Base-by-base conservation (phyloP, 768 basidiomycete genomes). In the Hortiboletus campestris region DNA sequence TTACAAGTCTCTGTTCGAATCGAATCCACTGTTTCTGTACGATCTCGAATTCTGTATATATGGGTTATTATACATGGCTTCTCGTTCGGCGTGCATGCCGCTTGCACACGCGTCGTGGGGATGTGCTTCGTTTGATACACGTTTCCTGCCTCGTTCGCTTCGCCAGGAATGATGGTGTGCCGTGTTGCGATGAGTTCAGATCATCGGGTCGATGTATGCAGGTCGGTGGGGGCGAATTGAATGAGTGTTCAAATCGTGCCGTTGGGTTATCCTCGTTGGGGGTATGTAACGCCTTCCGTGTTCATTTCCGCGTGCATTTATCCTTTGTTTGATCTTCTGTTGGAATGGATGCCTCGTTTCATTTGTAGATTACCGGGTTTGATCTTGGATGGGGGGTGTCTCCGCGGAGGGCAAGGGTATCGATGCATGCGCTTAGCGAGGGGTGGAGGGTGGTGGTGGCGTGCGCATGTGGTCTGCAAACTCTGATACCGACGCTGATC, bases 371-470 rank as follows among this genome's bases (percentile, higher is more conserved):
- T 85, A 86, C 65, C 75, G 78, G 4, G 63, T 76, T 32, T 77
- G 84, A 44, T 75, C 82, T 2, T 76, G 79, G 20, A 70, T 80
- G 59, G 51, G 62, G 7, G 71, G 69, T 22, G 77, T 81, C 25
- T 79, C 80, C 2, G 61, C 75, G 12, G 61, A 60, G 5, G 16
- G 72, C 74, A 4, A 39, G 62, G 1, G 64, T 65, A 9, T 69
- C 77, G n/a, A 66, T 79, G 38, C 56, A 65, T 6, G 80, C 78
- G 2, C 85, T 87, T 62, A 72, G 65, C 39, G 51, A 57, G 9
- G 84, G 84, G 63, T 60, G 84, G 28, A 56, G 68, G 35, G 76
- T 72, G 4, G 77, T 85, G 71, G 77, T 84, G n/a, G 64, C 76
- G 80, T 11, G 82, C 82, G 0, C 82, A 82, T 60, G 64, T 65